Conservation (phyloP, 257 asterid species). For the Eucommia ulmoides region DNA sequence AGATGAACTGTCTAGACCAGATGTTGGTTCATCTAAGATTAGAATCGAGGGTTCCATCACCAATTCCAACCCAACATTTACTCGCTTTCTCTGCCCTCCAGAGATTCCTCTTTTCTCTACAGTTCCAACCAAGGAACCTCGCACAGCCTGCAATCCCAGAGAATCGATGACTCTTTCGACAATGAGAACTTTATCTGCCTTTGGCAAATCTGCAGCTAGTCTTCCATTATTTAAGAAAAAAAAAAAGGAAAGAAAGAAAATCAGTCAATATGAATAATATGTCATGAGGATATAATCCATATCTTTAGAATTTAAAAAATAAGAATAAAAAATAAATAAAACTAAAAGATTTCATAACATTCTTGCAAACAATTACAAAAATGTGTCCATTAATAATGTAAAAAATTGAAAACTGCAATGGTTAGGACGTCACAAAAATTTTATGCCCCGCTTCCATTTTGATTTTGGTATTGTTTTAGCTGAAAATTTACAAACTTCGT, state of each 20-base stretch:
- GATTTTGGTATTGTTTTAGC: too few species aligned
- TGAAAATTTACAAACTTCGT: too few species aligned
- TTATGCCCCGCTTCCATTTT: too few species aligned
- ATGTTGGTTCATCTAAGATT: not conserved
- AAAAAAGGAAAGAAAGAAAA: too few species aligned
- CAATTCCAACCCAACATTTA: not conserved
- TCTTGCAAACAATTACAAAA: too few species aligned
- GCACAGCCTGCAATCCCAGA: not conserved
- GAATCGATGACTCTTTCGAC: not conserved
- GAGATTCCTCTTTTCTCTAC: not conserved
- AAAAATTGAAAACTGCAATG: too few species aligned
- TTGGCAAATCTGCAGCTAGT: not conserved
- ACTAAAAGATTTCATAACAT: too few species aligned
- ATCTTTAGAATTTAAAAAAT: too few species aligned
- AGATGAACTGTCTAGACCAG: not conserved
- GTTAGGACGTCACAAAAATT: too few species aligned
- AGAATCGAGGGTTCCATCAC: not conserved
- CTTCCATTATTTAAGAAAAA: not conserved
- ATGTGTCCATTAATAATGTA: too few species aligned
- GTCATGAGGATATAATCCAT: too few species aligned
- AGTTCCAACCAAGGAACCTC: not conserved
- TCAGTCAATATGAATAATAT: not conserved
- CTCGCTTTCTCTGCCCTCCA: not conserved
- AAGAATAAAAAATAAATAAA: too few species aligned
- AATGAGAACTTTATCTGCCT: not conserved